Evolutionary conservation across 371 early-diverging fungal genomes (phyloP), one percentile per base, ranked within the genome.

Genomic region (Mortierella sp.): DNA sequence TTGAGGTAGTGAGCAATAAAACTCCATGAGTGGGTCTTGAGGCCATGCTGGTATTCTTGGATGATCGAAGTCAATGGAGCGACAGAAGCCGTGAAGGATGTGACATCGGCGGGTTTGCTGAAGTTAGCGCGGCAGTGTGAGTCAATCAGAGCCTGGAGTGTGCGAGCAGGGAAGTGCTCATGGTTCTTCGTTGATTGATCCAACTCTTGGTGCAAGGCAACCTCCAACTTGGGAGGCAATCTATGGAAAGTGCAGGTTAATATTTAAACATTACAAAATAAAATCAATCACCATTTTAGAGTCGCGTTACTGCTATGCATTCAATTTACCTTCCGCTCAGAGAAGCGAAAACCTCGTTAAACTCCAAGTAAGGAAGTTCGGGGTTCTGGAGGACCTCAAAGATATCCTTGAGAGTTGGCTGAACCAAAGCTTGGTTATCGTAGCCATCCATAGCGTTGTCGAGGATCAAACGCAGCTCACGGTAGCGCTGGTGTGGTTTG

Each of bases 391-490:
- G 86, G 3, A 94, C 85, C 68, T 93, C 95, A 43, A 92, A 78
- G 58, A 97, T 85, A 58, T 92, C 88, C 86, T 94, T 91, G 84
- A 95, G 87, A 35, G 93, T 90, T 49, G 90, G 79, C 64, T 89
- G 84, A 45, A 92, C 78, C 83, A 94, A 85, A 28, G 88, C 90
- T 61, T 93, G 91, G 78, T 91, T 91, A 78, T 97, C 97, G 83
- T 94, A 98, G 35, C 99, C 99, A 66, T 94, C 93, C 61, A 98
- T 88, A 24, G 97, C 91, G 62, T 90, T 88, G 63, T 94, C 93
- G 39, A 97, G 85, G 43, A 87, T 83, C 30, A 84, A 70, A 71
- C 87, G 88, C 67, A 90, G 77, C 55, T 91, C 90, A 30, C 90
- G 86, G 88, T 92, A 93, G 67, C 91, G 89, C 83, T 97, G 97